These are phyloP conservation scores for Parietichytrium sp. DNA, from an alignment of 108 stramenopile species.

Conservation along the genomic window DNA sequence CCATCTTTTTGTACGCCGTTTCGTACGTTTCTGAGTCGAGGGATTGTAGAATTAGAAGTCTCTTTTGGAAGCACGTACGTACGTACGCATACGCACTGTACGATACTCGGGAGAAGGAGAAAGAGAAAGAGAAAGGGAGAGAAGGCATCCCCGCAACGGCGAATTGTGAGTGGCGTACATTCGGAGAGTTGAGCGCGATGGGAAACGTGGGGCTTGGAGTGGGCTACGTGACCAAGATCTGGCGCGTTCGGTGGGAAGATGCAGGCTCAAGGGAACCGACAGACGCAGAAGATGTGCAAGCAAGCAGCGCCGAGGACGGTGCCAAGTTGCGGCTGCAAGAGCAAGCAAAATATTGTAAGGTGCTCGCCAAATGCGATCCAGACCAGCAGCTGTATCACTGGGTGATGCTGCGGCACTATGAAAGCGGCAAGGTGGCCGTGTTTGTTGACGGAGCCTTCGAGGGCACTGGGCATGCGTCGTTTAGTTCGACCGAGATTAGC, in stretches of 20 bases:
- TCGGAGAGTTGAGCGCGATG: not conserved
- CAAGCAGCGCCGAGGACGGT: not conserved
- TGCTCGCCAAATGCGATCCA: not conserved
- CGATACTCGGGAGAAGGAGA: too few species aligned
- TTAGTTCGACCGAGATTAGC: not conserved
- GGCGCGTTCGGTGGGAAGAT: conserved; percentile 16
- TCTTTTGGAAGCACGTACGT: too few species aligned
- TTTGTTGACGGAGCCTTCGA: conserved; percentile 38
- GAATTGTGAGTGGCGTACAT: too few species aligned
- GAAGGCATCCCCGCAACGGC: too few species aligned
- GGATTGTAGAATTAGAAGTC: too few species aligned
- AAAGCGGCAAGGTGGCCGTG: conserved; percentile 37
- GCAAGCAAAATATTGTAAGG: not conserved
- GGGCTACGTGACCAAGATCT: conserved; percentile 28
- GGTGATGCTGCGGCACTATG: conserved; percentile 16
- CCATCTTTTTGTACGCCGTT: too few species aligned
- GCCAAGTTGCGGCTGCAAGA: not conserved
- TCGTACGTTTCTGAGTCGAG: too few species aligned
- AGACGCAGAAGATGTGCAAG: not conserved
- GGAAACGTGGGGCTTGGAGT: conserved; percentile 28
- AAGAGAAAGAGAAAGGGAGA: too few species aligned
- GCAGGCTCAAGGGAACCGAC: not conserved
- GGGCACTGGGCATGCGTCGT: conserved; percentile 16
- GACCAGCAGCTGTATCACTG: not conserved
- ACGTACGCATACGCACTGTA: too few species aligned